These are phyloP conservation scores for Trichophyton mentagrophytes DNA, from an alignment of 2,329 filamentous ascomycete genomes.

Conservation along the genomic window DNA sequence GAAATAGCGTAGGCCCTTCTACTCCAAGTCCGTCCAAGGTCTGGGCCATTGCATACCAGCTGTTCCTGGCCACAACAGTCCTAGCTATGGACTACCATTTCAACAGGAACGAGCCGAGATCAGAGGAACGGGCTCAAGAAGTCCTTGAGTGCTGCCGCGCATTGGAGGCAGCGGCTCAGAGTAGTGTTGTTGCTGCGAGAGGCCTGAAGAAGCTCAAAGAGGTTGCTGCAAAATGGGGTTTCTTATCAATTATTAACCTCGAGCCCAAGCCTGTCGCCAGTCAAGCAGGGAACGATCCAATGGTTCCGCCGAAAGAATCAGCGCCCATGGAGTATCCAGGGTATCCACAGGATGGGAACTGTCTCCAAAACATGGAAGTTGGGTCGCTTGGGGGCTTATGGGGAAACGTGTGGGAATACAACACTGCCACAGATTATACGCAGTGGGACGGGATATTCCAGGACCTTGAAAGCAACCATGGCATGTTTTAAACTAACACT, in stretches of 20 bases:
- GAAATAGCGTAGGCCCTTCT: conserved; percentile 8
- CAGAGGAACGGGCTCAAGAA: conserved; percentile 25
- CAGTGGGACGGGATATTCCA: conserved; percentile 8
- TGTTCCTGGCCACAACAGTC: conserved; percentile 30
- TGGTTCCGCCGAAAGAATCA: not conserved
- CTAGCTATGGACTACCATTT: conserved; percentile 31
- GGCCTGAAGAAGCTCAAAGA: conserved; percentile 7
- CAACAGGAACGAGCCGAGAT: conserved; percentile 28
- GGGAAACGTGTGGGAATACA: conserved; percentile 4
- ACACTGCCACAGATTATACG: not conserved
- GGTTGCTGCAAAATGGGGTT: conserved; percentile 6
- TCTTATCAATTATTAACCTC: not conserved
- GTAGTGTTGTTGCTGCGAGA: not conserved
- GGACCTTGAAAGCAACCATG: conserved; percentile 3
- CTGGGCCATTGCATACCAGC: conserved; percentile 28
- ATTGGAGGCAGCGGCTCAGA: conserved; percentile 12
- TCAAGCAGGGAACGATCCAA: not conserved
- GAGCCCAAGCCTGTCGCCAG: not conserved
- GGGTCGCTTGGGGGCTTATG: not conserved
- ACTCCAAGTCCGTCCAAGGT: conserved; percentile 19
- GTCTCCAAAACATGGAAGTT: not conserved
- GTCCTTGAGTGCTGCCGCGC: conserved; percentile 28
- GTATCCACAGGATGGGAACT: not conserved
- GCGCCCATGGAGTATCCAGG: not conserved
- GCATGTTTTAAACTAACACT: not conserved